Evolutionary conservation across 768 basidiomycete genomes (phyloP), one percentile per base, ranked within the genome.

Genomic region (Dacryopinax spathularia): DNA sequence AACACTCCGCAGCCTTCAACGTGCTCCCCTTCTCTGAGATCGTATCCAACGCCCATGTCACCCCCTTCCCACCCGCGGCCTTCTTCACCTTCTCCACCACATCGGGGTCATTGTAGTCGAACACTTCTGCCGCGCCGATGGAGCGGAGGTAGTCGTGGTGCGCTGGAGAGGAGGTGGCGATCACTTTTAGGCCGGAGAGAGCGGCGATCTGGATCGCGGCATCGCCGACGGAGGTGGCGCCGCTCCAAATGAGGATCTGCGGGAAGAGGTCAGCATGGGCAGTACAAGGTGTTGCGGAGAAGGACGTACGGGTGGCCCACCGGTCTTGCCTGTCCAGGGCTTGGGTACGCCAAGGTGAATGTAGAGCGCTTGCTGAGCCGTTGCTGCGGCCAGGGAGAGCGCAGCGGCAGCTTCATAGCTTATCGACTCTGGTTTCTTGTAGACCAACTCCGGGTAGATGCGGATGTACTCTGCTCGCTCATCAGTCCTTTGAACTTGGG

Each of bases 91-190:
- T 60, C 60, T 60, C 9, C 9, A 33, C 60, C 12, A 60, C 64
- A 27, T 39, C 37, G 18, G 66, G 62, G 62, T 68, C 68, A 12
- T 29, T 63, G 60, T 71, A 69, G 65, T 74, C 69, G 56, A 72
- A 64, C 18, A 75, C 75, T 9, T 69, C 70, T 56, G 74, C 70
- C 12, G 78, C 77, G 12, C 77, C 72, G 59, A 75, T 71, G 0
- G 72, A 67, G 66, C 73, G 75, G 63, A 76, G 68, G 25, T 77
- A 70, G 20, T 72, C 74, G 65, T 70, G 72, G 62, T 76, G 75
- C 37, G 70, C 69, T 7, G 72, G 72, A 1, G 77, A 77, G 33
- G 73, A 70, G 29, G 72, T 72, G 4, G 75, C 69, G 59, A 75
- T 67, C 63, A 77, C 74, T 48, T 72, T 71, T 65, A 69, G 69